These are phyloP conservation scores for Theobroma cacao DNA, from an alignment of 345 rosid genomes.

Conservation along the genomic window DNA sequence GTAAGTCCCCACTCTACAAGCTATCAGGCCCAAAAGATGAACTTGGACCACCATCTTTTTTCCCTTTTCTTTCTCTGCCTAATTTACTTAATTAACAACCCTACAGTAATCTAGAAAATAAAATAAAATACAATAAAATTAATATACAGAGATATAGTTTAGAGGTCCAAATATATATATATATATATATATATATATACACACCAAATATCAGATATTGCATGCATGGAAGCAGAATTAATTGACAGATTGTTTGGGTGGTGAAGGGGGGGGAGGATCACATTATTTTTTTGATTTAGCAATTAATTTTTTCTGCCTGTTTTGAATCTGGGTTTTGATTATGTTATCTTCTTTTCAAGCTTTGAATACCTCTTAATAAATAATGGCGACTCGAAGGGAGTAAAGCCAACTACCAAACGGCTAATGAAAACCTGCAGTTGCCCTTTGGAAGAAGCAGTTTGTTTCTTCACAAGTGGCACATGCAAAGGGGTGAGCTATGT, in stretches of 20 bases:
- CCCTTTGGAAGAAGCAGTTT: neutral
- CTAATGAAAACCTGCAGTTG: neutral
- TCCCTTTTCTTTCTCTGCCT: neutral
- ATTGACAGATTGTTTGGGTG: too few species aligned
- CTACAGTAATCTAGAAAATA: neutral
- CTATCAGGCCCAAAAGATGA: neutral
- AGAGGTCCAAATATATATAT: too few species aligned
- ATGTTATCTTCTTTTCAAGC: neutral
- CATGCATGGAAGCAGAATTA: too few species aligned
- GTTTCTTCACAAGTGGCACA: neutral
- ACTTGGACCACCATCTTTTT: slow-evolving; percentile 18
- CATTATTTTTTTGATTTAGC: neutral
- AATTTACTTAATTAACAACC: neutral
- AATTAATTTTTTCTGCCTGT: neutral
- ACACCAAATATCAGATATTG: too few species aligned
- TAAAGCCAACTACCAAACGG: slow-evolving; percentile 3
- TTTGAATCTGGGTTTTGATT: neutral
- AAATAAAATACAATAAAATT: too few species aligned
- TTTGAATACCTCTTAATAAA: neutral
- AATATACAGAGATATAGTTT: too few species aligned
- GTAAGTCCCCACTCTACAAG: slow-evolving; percentile 7
- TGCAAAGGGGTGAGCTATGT: too few species aligned
- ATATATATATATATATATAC: too few species aligned
- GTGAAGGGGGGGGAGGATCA: too few species aligned
- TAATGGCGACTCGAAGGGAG: slow-evolving; percentile 5